phyloP scores from a whole-genome alignment of 768 basidiomycete genomes.

The Calocera viscosa region DNA sequence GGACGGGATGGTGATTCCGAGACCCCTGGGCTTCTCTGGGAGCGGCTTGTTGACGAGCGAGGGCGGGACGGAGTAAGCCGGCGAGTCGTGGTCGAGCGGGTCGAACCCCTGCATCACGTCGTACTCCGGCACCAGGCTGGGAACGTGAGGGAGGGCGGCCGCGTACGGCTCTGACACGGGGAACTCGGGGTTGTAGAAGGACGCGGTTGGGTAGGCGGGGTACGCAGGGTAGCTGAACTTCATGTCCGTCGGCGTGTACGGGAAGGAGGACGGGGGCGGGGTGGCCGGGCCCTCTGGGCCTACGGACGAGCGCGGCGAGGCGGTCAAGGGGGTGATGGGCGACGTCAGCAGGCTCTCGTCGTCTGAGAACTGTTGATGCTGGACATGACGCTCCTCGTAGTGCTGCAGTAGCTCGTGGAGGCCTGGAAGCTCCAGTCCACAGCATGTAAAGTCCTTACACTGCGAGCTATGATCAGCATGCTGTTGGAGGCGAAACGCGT shows the following conservation, averaged over 20 bases:
- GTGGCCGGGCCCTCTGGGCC: constrained; percentile 2
- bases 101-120: constrained; percentile 7
- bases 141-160: background rate
- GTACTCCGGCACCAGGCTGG: constrained; percentile 9
- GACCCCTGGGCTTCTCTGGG: background rate
- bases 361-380: constrained; percentile 1
- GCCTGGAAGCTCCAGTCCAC: constrained; percentile 35
- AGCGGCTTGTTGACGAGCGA: constrained; percentile 7
- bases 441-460: constrained; percentile 35
- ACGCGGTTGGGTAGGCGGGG: background rate
- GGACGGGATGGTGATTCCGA: constrained; percentile 1
- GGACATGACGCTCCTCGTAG: constrained; percentile 36
- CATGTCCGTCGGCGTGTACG: background rate
- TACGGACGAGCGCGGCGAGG: background rate
- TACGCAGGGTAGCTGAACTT: constrained; percentile 2
- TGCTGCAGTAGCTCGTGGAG: constrained; percentile 43
- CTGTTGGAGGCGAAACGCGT: background rate
- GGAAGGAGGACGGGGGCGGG: background rate
- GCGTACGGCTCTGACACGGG: background rate
- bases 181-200: constrained; percentile 2
- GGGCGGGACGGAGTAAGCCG: background rate
- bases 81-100: constrained; percentile 5
- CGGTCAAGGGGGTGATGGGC: background rate
- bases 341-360: background rate
- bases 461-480: background rate